These are phyloP conservation scores for Dothiorella sarmentorum DNA, from an alignment of 2,329 filamentous ascomycete genomes.

Conservation along the genomic window DNA sequence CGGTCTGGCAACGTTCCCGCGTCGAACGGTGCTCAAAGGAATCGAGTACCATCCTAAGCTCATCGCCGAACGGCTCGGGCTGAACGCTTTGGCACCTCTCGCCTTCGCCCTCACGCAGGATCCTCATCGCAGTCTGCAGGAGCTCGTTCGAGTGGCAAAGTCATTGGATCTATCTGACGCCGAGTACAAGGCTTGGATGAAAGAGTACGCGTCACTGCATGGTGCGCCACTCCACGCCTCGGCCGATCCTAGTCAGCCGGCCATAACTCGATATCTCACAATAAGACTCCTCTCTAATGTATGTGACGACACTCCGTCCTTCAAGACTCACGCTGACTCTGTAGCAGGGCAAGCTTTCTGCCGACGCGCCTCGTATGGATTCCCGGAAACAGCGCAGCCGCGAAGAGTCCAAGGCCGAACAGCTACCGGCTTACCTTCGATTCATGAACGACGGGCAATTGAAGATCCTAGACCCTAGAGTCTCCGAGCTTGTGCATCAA, in stretches of 20 bases:
- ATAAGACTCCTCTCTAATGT: constrained; percentile 25
- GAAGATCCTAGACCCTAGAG: constrained; percentile 28
- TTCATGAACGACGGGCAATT: constrained; percentile 25
- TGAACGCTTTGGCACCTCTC: constrained; percentile 39
- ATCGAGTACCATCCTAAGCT: constrained; percentile 40
- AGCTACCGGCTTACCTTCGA: constrained; percentile 53
- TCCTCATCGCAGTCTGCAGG: constrained; percentile 29
- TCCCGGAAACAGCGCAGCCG: constrained; percentile 24
- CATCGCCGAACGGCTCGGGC: constrained; percentile 46
- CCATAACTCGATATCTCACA: not conserved
- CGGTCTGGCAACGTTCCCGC: constrained; percentile 49
- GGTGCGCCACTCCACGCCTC: not conserved
- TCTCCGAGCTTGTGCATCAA: constrained; percentile 33
- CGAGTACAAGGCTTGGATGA: constrained; percentile 30
- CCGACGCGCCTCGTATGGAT: constrained; percentile 16
- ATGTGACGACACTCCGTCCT: not conserved
- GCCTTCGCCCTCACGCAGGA: constrained; percentile 40
- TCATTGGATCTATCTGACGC: constrained; percentile 22
- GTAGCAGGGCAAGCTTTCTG: constrained; percentile 36
- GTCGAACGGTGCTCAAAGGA: constrained; percentile 25
- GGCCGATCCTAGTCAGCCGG: not conserved
- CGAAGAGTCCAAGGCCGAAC: constrained; percentile 44
- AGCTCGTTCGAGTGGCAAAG: constrained; percentile 28
- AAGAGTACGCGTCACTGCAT: constrained; percentile 25
- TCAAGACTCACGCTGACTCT: not conserved